Conservation (phyloP, 306 rosid genomes). For the Prosopis cineraria region DNA sequence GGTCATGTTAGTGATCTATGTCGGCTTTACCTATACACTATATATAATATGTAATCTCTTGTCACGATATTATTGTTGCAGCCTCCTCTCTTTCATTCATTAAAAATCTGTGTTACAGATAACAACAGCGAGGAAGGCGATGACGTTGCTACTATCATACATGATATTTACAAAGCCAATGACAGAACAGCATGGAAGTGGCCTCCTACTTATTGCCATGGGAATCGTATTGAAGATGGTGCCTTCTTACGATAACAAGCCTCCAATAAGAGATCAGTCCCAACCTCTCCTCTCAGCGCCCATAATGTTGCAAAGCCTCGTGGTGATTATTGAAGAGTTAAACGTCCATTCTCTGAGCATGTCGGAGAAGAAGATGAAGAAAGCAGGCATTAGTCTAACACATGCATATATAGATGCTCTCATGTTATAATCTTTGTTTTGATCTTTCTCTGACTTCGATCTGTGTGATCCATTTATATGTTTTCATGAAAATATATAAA, state of each 20-base stretch:
- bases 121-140: constrained; percentile 96
- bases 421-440: neutral
- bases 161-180: constrained; percentile 94
- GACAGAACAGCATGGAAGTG: constrained; percentile 89
- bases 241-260: constrained; percentile 52
- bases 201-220: constrained; percentile 84
- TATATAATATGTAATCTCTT: neutral
- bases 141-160: constrained; percentile 82
- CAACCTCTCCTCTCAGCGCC: constrained; percentile 18
- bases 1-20: too few relatives aligned
- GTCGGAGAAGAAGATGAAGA: constrained; percentile 52
- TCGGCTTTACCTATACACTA: neutral
- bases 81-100: neutral
- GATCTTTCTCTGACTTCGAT: neutral
- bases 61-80: neutral
- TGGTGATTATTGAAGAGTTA: constrained; percentile 29
- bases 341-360: constrained; percentile 24
- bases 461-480: neutral
- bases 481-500: too few relatives aligned
- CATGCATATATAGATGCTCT: neutral
- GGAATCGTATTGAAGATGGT: constrained; percentile 88
- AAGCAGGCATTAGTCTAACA: constrained; percentile 62
- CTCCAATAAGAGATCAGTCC: constrained; percentile 35
- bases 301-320: constrained; percentile 32
- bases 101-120: constrained; percentile 46